A percentile compares a stretch with the other conserved stretches of the same genome.
These are phyloP conservation scores for Suillus ampliporus DNA, from an alignment of 768 basidiomycete species.

Conservation along the genomic window DNA sequence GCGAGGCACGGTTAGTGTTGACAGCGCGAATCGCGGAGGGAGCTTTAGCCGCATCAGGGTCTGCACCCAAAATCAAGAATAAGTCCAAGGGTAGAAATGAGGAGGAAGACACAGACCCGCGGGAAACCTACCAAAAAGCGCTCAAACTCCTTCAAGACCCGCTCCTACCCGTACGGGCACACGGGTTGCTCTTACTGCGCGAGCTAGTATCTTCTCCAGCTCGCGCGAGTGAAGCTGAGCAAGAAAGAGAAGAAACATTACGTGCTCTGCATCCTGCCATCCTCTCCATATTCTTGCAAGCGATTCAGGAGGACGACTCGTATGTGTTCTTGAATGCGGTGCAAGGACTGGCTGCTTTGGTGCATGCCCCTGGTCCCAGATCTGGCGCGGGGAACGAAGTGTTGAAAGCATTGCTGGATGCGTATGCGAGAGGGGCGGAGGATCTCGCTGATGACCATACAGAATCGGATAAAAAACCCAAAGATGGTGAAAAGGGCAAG, in stretches of 20 bases:
- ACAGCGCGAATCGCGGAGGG: conserved; percentile 69
- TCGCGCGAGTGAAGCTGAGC: conserved; percentile 9
- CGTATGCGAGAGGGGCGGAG: conserved; percentile 62
- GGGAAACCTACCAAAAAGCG: conserved; percentile 84
- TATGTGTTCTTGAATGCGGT: conserved; percentile 94
- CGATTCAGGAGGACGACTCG: conserved; percentile 91
- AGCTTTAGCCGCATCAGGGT: conserved; percentile 48
- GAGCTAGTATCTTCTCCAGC: conserved; percentile 62
- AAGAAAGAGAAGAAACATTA: conserved; percentile 41
- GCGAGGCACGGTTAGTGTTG: conserved; percentile 85
- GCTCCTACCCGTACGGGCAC: conserved; percentile 91
- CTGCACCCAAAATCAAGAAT: conserved; percentile 20
- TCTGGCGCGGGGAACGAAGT: conserved; percentile 55
- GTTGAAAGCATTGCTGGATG: conserved; percentile 64
- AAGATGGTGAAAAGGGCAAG: neutral
- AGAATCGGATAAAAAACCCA: conserved; percentile 48
- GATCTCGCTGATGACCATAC: conserved; percentile 48
- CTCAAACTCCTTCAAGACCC: conserved; percentile 89
- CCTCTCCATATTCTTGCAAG: conserved; percentile 84
- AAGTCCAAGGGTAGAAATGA: conserved; percentile 40
- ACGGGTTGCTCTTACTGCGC: conserved; percentile 84
- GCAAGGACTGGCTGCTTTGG: conserved; percentile 88
- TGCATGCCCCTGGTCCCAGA: conserved; percentile 63
- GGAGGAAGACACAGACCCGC: conserved; percentile 36
- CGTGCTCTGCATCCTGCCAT: conserved; percentile 80